phyloP scores from a whole-genome alignment of 331 rosid genomes.

The Stylosanthes scabra region DNA sequence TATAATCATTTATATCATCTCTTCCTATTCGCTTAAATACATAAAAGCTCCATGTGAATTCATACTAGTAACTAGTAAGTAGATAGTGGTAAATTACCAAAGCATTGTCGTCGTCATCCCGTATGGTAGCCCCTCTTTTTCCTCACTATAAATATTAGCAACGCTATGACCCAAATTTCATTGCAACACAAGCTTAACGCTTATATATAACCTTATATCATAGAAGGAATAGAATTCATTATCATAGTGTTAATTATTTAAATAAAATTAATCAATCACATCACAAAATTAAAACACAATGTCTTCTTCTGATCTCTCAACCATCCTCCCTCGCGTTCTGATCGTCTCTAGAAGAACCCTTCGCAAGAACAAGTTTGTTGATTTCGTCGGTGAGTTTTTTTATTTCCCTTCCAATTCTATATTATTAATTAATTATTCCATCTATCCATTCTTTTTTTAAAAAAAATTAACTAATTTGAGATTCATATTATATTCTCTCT shows the following conservation, averaged over 20 bases:
- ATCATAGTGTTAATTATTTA: too few relatives aligned
- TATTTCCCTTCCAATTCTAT: too few relatives aligned
- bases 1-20: too few relatives aligned
- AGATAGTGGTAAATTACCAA: background rate
- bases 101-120: background rate
- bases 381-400: constrained; percentile 68
- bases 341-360: constrained; percentile 83
- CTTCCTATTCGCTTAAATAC: too few relatives aligned
- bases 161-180: background rate
- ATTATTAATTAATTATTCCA: too few relatives aligned
- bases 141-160: constrained; percentile 6
- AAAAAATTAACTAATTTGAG: too few relatives aligned
- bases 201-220: too few relatives aligned
- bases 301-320: constrained; percentile 69
- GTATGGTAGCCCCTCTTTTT: background rate
- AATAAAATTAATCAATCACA: background rate
- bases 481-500: too few relatives aligned
- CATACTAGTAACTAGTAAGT: too few relatives aligned
- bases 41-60: too few relatives aligned
- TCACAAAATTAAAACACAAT: background rate
- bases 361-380: constrained; percentile 92
- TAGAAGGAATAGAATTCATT: background rate
- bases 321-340: constrained; percentile 77
- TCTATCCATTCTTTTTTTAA: too few relatives aligned
- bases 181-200: background rate